Percentiles rank a stretch among this genome's conserved stretches.
phyloP scores from a whole-genome alignment of 2,329 filamentous ascomycete genomes.

The Cladosporium halotolerans region DNA sequence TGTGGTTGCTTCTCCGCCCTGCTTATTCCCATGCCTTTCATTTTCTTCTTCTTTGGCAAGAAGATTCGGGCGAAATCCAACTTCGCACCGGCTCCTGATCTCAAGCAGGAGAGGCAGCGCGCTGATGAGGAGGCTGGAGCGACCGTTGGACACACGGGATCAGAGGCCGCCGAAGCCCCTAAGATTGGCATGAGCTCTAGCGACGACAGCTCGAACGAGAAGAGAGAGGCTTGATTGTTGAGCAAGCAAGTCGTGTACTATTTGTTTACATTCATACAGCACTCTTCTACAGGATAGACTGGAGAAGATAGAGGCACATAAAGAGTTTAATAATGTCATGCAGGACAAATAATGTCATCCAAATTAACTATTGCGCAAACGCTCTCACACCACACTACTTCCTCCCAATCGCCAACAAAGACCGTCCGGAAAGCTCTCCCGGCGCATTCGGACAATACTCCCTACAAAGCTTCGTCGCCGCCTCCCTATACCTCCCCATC shows the following conservation, averaged over 20 bases:
- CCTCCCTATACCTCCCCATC: constrained; percentile 13
- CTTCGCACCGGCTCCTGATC: constrained; percentile 37
- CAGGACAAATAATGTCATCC: not conserved
- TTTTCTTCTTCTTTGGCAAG: constrained; percentile 39
- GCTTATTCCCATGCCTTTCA: constrained; percentile 39
- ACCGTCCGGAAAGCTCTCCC: constrained; percentile 20
- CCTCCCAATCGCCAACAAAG: constrained; percentile 23
- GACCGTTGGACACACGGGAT: not conserved
- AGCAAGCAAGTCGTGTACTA: too few relatives aligned
- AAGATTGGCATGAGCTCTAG: constrained; percentile 1
- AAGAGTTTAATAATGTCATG: too few relatives aligned
- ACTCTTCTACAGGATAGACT: too few relatives aligned
- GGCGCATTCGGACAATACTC: constrained; percentile 20
- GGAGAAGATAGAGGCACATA: too few relatives aligned
- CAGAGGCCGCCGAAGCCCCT: not conserved
- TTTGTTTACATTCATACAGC: too few relatives aligned
- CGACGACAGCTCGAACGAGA: constrained; percentile 5
- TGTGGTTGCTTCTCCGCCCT: constrained; percentile 40
- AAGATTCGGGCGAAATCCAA: constrained; percentile 36
- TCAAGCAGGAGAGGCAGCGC: constrained; percentile 30
- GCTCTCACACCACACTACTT: constrained; percentile 16
- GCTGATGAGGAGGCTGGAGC: constrained; percentile 27
- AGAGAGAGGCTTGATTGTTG: not conserved
- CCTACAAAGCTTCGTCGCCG: constrained; percentile 17
- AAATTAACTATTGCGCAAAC: not conserved